Base-by-base conservation (phyloP, 2,329 filamentous ascomycete genomes). In the Diaporthe batatas region DNA sequence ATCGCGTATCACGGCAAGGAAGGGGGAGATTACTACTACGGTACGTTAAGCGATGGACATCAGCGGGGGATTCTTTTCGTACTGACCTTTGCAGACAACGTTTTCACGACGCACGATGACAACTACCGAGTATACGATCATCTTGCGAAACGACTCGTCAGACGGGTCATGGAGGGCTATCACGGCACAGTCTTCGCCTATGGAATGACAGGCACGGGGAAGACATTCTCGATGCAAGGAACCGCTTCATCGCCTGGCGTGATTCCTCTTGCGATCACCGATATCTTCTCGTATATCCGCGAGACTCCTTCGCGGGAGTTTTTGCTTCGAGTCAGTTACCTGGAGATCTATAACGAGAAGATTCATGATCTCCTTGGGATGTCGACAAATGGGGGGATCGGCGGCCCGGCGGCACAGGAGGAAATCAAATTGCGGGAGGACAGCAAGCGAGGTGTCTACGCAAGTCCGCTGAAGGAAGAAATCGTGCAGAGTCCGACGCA, bases 151-250 rank as follows among this genome's bases (percentile, higher is more conserved):
- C 93, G 96, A 75, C 87, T 99, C 68, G 96, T 99, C 59, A 93
- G 96, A 77, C 90, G 96, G 78, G 96, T 99, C 65, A 99, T 99
- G 96, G 96, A 99, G 85, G 96, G 96, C 54, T 99, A 98, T 81
- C 96, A 98, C 79, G 96, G 96, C 73, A 99, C 96, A 0, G 96
- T 99, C 32, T 98, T 99, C 81, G 96, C 96, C 23, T 99, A 99
- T 81, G 96, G 96, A 80, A 98, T 98, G 95, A 99, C 96, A 5
- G 96, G 96, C 75, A 98, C 96, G 0, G 96, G 96, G 77, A 99
- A 99, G 85, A 99, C 96, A 0, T 99, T 98, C 82, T 98, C 96
- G 51, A 99, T 99, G 96, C 96, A 99, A 85, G 96, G 96, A 77
- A 99, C 96, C 14, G 95, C 95, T 58, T 94, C 94, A 3, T 97